Evolutionary conservation across 2,329 filamentous ascomycete genomes (phyloP).

Genomic region (Colletotrichum sp.): DNA sequence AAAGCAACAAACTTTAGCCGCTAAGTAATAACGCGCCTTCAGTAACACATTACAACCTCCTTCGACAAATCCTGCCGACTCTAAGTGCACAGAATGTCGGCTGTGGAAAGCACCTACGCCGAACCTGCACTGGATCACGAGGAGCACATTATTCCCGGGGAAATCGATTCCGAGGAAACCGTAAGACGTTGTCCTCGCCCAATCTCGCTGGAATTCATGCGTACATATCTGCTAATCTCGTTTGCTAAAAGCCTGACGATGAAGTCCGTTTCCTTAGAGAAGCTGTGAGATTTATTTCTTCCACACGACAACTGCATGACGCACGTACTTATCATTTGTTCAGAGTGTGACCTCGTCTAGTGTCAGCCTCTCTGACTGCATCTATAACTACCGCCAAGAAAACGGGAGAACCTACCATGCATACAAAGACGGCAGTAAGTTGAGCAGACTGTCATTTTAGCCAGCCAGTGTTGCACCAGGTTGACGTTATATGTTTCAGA

Average conservation of each 20-base stretch:
- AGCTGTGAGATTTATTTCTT: background rate
- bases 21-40: background rate
- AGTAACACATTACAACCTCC: background rate
- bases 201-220: background rate
- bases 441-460: background rate
- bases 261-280: background rate
- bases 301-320: background rate
- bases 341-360: background rate
- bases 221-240: background rate
- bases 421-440: conserved; percentile 4
- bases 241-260: background rate
- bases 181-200: background rate
- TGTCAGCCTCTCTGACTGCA: background rate
- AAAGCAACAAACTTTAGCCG: background rate
- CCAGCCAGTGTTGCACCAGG: background rate
- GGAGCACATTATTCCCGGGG: background rate
- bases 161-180: background rate
- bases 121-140: background rate
- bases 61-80: background rate
- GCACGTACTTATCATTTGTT: background rate
- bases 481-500: background rate
- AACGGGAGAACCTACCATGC: background rate
- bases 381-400: background rate
- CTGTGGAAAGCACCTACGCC: background rate
- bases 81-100: background rate